Base-by-base conservation (phyloP, 768 basidiomycete species). In the Mycena crocata region DNA sequence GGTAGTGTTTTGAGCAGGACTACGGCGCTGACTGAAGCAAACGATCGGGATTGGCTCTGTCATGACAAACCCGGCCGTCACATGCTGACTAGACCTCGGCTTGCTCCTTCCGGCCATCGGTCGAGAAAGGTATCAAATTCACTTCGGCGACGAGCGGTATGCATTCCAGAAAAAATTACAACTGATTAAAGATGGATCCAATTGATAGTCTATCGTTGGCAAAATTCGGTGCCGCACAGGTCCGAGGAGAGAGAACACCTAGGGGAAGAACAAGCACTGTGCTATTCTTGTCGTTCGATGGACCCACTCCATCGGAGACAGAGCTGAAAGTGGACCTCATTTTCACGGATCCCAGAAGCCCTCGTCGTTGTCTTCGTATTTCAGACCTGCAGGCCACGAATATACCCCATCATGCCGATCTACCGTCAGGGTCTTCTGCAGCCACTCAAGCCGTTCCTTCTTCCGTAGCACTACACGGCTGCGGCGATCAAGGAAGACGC, bases 331-430 rank as follows among this genome's bases (percentile, higher is more conserved):
- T n/a, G n/a, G n/a, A n/a, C n/a, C n/a, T n/a, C n/a, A 34, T 5
- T 3, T 26, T 61, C 46, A 66, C 12, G 57, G 49, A 31, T 71
- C 69, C 75, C 73, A 77, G 52, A 71, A 73, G n/a, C 74, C 73
- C 34, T 75, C 74, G 6, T 70, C 69, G 51, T 72, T 75, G 66
- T 84, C 83, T 48, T 80, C 75, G 69, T 82, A 83, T 10, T 74
- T 77, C 51, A 83, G 70, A 15, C 74, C 80, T 17, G 71, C 66
- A 10, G 84, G 84, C 85, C 85, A 86, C 7, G 72, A 61, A 57
- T 79, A 78, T 6, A 70, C 39, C 31, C 61, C 64, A 46, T 80
- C 75, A 62, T 64, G 64, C 35, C 77, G 73, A 39, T 78, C 78
- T 13, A 83, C 74, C 21, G 72, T 57, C 46, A 81, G 62, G n/a